These are phyloP conservation scores for Bjerkandera adusta DNA, from an alignment of 1,284 basidiomycete genomes.

Conservation along the genomic window DNA sequence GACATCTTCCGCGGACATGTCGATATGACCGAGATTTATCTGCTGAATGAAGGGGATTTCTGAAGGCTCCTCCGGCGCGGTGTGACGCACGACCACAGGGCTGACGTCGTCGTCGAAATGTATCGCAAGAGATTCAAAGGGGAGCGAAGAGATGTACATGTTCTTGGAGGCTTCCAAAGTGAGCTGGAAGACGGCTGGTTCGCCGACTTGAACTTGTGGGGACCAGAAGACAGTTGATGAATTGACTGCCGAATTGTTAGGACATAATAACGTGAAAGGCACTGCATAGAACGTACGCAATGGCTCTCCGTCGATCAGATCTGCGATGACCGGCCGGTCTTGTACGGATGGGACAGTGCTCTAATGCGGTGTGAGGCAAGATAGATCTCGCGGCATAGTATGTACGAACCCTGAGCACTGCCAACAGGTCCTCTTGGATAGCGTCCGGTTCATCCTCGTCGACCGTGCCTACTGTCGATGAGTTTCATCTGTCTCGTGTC, in stretches of 20 bases:
- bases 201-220: conserved; percentile 56
- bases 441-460: conserved; percentile 45
- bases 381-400: neutral
- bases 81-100: conserved; percentile 50
- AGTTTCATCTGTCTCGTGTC: neutral
- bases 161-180: conserved; percentile 48
- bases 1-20: conserved; percentile 13
- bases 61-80: conserved; percentile 10
- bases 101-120: conserved; percentile 46
- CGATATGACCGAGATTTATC: conserved; percentile 43
- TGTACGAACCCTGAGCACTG: conserved; percentile 60
- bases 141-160: conserved; percentile 48
- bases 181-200: conserved; percentile 71
- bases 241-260: conserved; percentile 48
- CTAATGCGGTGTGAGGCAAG: conserved; percentile 33
- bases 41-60: conserved; percentile 28
- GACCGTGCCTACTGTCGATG: too few relatives aligned
- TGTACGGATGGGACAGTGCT: conserved; percentile 62
- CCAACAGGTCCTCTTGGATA: conserved; percentile 64
- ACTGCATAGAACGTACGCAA: conserved; percentile 48
- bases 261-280: conserved; percentile 3
- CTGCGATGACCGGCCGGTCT: conserved; percentile 55
- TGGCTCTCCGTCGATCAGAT: conserved; percentile 58
- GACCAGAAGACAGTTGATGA: conserved; percentile 71
- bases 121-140: conserved; percentile 57